These are phyloP conservation scores for Colletotrichum caudatum DNA, from an alignment of 2,329 filamentous ascomycete species.

Conservation along the genomic window DNA sequence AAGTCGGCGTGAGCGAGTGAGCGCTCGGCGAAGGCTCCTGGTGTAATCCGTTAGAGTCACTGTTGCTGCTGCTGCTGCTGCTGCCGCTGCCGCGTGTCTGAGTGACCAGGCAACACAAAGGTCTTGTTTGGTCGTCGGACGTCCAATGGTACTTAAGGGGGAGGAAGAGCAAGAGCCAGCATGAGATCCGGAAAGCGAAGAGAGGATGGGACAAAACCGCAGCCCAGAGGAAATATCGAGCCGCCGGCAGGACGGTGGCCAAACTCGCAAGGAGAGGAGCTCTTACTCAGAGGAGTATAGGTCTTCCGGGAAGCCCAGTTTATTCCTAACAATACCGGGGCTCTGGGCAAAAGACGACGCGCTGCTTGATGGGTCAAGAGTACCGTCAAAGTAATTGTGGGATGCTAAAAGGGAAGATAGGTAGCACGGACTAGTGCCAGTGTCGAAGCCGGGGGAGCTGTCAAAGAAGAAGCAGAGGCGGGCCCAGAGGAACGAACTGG, in stretches of 20 bases:
- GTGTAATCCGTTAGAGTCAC: constrained; percentile 23
- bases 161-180: constrained; percentile 15
- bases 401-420: constrained; percentile 1
- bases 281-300: constrained; percentile 21
- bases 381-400: constrained; percentile 2
- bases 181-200: constrained; percentile 6
- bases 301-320: constrained; percentile 12
- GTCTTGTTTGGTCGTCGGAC: constrained; percentile 10
- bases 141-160: constrained; percentile 34
- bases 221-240: constrained; percentile 26
- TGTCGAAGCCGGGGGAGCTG: constrained; percentile 9
- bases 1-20: constrained; percentile 9
- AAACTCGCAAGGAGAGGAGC: constrained; percentile 21
- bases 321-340: constrained; percentile 25
- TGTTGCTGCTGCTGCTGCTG: not conserved
- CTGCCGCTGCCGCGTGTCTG: constrained; percentile 1
- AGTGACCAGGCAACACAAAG: constrained; percentile 27
- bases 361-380: constrained; percentile 1
- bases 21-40: constrained; percentile 12
- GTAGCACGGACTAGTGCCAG: constrained; percentile 9
- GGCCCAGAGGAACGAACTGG: not conserved
- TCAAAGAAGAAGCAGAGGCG: constrained; percentile 11
- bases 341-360: constrained; percentile 17
- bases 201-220: not conserved
- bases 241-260: constrained; percentile 30